These are phyloP conservation scores for Gnomoniopsis smithogilvyi DNA, from an alignment of 2,329 filamentous ascomycete species.

Conservation along the genomic window DNA sequence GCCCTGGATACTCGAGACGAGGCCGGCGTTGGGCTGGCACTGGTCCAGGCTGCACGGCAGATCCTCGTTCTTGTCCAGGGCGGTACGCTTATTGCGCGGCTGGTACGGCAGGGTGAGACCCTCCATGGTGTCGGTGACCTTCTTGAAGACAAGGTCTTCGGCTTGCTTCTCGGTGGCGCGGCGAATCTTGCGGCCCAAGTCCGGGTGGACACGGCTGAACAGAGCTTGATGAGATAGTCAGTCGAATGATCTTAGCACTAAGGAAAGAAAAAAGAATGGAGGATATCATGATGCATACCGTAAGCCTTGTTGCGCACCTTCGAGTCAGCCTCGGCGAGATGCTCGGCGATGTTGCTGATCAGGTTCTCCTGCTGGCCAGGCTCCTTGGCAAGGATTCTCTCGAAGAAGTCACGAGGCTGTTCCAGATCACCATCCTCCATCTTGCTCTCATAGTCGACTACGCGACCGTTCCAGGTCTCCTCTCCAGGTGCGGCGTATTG, in stretches of 20 bases:
- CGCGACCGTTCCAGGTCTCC: conserved; percentile 17
- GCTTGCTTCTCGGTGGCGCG: conserved; percentile 1
- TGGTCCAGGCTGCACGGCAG: background rate
- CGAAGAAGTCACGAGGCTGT: conserved; percentile 15
- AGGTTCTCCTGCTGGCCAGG: conserved; percentile 30
- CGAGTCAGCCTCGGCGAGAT: conserved; percentile 20
- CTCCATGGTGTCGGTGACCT: background rate
- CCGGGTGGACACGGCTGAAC: conserved; percentile 21
- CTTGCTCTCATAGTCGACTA: conserved; percentile 5
- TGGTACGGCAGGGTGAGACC: background rate
- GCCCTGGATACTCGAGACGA: background rate
- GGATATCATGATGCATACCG: conserved; percentile 10
- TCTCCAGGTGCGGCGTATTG: conserved; percentile 5
- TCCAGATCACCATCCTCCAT: conserved; percentile 12
- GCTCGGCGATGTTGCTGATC: conserved; percentile 26
- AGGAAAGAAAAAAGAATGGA: background rate
- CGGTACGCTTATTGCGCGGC: background rate
- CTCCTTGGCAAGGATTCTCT: conserved; percentile 26
- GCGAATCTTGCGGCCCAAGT: conserved; percentile 19
- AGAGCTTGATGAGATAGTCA: conserved; percentile 11
- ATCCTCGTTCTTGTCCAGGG: conserved; percentile 1
- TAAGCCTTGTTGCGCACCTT: conserved; percentile 26
- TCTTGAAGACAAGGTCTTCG: background rate
- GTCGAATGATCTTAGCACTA: background rate
- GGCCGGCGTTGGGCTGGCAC: background rate